A percentile compares a stretch with the other conserved stretches of the same genome.
Conservation (phyloP, 2,329 filamentous ascomycete species). For the Phaeosphaeriaceae sp. region DNA sequence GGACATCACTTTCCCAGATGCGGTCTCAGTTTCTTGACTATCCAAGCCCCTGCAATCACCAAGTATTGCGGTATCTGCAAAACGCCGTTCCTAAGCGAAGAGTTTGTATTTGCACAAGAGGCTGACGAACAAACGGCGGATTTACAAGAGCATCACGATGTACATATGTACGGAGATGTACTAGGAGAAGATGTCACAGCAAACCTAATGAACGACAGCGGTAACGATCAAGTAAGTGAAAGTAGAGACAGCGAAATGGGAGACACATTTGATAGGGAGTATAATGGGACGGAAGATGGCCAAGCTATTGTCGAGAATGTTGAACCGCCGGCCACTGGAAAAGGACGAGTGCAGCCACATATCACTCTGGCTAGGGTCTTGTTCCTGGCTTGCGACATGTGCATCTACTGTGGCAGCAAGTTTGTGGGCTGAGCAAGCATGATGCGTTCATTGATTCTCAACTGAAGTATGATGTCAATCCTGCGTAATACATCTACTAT, state of each 20-base stretch:
- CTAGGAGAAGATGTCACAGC: slow-evolving; percentile 3
- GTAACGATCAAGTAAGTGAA: not conserved
- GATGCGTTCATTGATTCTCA: no score
- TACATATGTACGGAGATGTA: not conserved
- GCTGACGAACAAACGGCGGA: not conserved
- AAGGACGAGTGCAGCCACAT: slow-evolving; percentile 7
- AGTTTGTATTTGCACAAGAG: slow-evolving; percentile 40
- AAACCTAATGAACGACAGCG: not conserved
- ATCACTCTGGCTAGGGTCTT: slow-evolving; percentile 38
- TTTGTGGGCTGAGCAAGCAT: slow-evolving; percentile 30
- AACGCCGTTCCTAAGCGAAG: slow-evolving; percentile 57
- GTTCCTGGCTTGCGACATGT: slow-evolving; percentile 45
- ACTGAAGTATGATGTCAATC: not conserved
- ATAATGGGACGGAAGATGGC: no score
- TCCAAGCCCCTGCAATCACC: slow-evolving; percentile 60
- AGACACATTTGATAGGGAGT: no score
- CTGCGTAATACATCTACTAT: no score
- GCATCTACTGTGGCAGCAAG: slow-evolving; percentile 48
- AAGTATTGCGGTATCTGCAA: slow-evolving; percentile 62
- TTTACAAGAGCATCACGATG: not conserved
- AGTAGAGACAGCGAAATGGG: not conserved
- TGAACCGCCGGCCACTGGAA: no score
- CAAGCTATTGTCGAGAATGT: not conserved
- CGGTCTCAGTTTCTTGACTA: slow-evolving; percentile 60
- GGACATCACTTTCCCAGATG: slow-evolving; percentile 64